phyloP scores from a whole-genome alignment of 208 protist species.

The Leishmania gerbilli region DNA sequence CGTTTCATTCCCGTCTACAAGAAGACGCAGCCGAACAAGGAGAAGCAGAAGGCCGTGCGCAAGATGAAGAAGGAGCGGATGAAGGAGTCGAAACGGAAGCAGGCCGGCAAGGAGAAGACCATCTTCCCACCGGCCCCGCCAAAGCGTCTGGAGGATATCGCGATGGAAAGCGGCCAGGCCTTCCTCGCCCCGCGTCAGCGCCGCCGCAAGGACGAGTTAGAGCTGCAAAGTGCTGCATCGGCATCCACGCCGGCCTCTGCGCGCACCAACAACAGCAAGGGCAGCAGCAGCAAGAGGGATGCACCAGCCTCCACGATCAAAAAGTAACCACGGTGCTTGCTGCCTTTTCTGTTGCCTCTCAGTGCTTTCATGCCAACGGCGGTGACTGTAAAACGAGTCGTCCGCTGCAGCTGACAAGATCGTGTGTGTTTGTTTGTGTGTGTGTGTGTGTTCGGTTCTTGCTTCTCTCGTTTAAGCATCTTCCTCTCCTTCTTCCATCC shows the following conservation, averaged over 20 bases:
- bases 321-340: conserved; percentile 3
- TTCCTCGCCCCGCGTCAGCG: conserved; percentile 69
- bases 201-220: conserved; percentile 68
- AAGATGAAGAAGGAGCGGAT: conserved; percentile 89
- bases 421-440: not conserved
- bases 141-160: conserved; percentile 89
- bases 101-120: conserved; percentile 73
- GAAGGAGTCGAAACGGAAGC: conserved; percentile 60
- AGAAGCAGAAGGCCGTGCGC: conserved; percentile 86
- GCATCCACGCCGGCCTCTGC: conserved; percentile 7
- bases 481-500: not conserved
- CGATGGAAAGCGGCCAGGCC: conserved; percentile 91
- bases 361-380: not conserved
- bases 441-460: not conserved
- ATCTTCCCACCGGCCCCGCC: conserved; percentile 90
- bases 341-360: not conserved
- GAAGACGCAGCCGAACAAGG: conserved; percentile 88
- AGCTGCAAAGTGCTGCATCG: conserved; percentile 30
- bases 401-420: not conserved
- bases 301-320: not conserved
- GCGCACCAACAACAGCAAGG: not conserved
- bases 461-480: not conserved
- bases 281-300: conserved; percentile 8
- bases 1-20: conserved; percentile 98
- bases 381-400: not conserved